Conservation (phyloP, 305 asterid species). For the Withania somnifera region DNA sequence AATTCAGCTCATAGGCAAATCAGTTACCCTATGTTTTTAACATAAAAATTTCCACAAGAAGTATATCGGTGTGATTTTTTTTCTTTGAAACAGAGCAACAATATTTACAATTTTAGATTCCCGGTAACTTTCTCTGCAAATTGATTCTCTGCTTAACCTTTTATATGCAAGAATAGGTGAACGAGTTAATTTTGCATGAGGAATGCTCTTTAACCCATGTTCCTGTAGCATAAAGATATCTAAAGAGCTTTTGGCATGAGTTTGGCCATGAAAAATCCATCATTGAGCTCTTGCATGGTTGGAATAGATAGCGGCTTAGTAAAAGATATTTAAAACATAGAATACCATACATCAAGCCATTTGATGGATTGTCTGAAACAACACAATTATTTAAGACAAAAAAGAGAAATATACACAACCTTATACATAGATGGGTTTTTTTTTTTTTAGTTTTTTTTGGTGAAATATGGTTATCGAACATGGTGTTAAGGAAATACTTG, state of each 20-base stretch:
- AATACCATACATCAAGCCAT: not conserved
- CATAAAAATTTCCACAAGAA: not conserved
- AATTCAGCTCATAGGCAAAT: no score
- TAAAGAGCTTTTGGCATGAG: not conserved
- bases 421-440: not conserved
- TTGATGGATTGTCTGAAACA: not conserved
- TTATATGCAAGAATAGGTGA: not conserved
- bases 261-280: not conserved
- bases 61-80: not conserved
- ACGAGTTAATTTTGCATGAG: not conserved
- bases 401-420: not conserved
- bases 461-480: no score
- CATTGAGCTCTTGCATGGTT: not conserved
- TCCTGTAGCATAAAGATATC: not conserved
- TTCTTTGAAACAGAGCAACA: conserved; percentile 83
- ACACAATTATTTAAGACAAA: not conserved
- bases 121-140: conserved; percentile 39
- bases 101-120: conserved; percentile 95
- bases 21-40: no score
- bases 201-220: not conserved
- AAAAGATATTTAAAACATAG: not conserved
- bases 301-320: not conserved
- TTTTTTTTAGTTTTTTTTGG: no score
- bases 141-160: not conserved
- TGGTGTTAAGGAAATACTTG: no score